Evolutionary conservation across 2,329 filamentous ascomycete species (phyloP), one percentile per base, ranked within the genome.

Genomic region (Nigrospora osmanthi): DNA sequence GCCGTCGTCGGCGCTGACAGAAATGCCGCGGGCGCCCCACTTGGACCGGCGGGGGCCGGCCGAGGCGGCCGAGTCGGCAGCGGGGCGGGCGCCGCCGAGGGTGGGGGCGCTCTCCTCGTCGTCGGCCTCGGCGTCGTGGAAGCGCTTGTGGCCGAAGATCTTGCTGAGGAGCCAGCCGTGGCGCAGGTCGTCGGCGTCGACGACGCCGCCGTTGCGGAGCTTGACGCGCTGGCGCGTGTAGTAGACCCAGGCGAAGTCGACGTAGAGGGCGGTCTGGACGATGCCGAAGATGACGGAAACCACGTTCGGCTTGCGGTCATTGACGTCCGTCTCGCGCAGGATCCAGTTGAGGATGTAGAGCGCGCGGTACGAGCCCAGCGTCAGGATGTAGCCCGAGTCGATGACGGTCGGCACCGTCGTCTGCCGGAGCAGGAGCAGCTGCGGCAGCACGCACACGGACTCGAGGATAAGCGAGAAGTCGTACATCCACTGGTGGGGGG

Each of bases 171-270:
- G 72, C 83, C 89, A 96, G 51, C 89, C 87, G 45, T 87, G 83
- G 51, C 83, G 78, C 60, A 95, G 73, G 61, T 97, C 91, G 52
- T 96, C 90, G 4, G 85, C 84, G 60, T 97, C 91, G 13, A 97
- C 88, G 15, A 96, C 75, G 7, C 89, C 88, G 38, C 91, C 91
- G 53, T 81, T 83, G 49, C 91, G 80, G 14, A 97, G 81, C 81
- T 96, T 96, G 59, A 97, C 89, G 46, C 90, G 81, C 70, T 96
- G 91, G 51, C 91, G 80, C 11, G 85, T 87, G 70, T 87, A 96
- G 72, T 97, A 97, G 1, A 97, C 89, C 89, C 90, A 96, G 33
- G 89, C 89, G 61, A 97, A 97, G 66, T 97, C 91, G 54, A 90
- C 63, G 65, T 96, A 96, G 37, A 96, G 79, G 1, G 85, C 82